phyloP scores from a whole-genome alignment of 2,329 filamentous ascomycete genomes.

The Aplosporella prunicola region DNA sequence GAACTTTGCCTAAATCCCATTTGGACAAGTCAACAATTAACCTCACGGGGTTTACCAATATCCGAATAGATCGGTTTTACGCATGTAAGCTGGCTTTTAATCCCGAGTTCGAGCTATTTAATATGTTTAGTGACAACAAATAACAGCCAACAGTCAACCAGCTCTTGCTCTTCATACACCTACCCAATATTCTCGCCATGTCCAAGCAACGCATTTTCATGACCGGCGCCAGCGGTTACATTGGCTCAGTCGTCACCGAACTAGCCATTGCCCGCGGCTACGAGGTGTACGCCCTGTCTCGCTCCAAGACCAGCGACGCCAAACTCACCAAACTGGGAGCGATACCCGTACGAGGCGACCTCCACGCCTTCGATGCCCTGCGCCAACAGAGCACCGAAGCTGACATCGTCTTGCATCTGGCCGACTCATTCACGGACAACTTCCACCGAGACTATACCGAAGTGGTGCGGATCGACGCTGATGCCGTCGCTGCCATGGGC shows the following conservation, averaged over 20 bases:
- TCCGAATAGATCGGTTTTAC: too few relatives aligned
- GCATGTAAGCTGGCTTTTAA: too few relatives aligned
- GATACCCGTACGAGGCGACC: constrained; percentile 31
- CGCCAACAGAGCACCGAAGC: constrained; percentile 28
- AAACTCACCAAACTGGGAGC: constrained; percentile 33
- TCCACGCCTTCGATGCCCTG: constrained; percentile 31
- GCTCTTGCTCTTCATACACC: too few relatives aligned
- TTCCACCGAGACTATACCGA: constrained; percentile 17
- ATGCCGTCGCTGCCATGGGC: constrained; percentile 31
- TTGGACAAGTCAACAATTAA: too few relatives aligned
- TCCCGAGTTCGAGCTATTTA: too few relatives aligned
- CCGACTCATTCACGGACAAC: constrained; percentile 20
- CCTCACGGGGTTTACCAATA: too few relatives aligned
- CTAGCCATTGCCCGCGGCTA: constrained; percentile 32
- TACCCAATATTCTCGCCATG: too few relatives aligned
- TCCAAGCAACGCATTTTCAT: constrained; percentile 16
- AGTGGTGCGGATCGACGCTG: constrained; percentile 24
- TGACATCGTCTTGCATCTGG: constrained; percentile 38
- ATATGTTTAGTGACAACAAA: too few relatives aligned
- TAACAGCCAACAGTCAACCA: too few relatives aligned
- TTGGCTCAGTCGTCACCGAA: constrained; percentile 21
- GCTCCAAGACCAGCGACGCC: constrained; percentile 26
- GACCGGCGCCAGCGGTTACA: constrained; percentile 18
- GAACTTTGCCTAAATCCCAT: too few relatives aligned
- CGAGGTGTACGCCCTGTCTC: constrained; percentile 34